Conservation (phyloP, 768 basidiomycete genomes). For the Hericium coralloides region DNA sequence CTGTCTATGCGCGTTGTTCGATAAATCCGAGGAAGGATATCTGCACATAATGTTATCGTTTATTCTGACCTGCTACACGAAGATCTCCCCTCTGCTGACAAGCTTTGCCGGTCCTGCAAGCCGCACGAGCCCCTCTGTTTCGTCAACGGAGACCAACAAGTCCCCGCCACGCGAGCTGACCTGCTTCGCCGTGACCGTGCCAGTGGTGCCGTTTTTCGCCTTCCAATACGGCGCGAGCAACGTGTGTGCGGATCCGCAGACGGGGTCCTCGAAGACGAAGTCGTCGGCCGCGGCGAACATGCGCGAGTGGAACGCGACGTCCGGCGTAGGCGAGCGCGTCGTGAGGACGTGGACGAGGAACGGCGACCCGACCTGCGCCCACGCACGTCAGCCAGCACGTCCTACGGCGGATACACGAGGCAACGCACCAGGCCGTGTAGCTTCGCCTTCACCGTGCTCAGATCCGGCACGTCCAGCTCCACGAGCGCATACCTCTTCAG, state of each 20-base stretch:
- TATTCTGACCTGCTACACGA: neutral
- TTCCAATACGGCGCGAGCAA: constrained; percentile 24
- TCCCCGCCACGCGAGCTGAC: constrained; percentile 10
- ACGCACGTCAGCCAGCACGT: neutral
- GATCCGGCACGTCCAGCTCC: constrained; percentile 16
- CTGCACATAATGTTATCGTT: neutral
- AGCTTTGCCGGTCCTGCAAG: constrained; percentile 1
- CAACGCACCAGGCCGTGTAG: constrained; percentile 13
- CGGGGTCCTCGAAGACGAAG: constrained; percentile 21
- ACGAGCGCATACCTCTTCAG: constrained; percentile 13
- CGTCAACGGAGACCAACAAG: constrained; percentile 1
- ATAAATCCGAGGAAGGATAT: no score
- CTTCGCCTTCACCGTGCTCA: constrained; percentile 13
- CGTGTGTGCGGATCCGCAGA: constrained; percentile 23
- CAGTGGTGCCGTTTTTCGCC: neutral
- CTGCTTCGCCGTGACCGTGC: constrained; percentile 1
- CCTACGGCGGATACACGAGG: neutral
- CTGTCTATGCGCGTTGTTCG: no score
- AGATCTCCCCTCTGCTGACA: constrained; percentile 2
- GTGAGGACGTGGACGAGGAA: constrained; percentile 9
- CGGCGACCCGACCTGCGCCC: neutral
- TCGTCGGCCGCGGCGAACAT: constrained; percentile 20
- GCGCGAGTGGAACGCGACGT: constrained; percentile 19
- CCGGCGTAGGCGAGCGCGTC: constrained; percentile 3
- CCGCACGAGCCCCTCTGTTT: neutral